Evolutionary conservation across 345 rosid species (phyloP), one percentile per base, ranked within the genome.

Genomic region (Brassica incana): DNA sequence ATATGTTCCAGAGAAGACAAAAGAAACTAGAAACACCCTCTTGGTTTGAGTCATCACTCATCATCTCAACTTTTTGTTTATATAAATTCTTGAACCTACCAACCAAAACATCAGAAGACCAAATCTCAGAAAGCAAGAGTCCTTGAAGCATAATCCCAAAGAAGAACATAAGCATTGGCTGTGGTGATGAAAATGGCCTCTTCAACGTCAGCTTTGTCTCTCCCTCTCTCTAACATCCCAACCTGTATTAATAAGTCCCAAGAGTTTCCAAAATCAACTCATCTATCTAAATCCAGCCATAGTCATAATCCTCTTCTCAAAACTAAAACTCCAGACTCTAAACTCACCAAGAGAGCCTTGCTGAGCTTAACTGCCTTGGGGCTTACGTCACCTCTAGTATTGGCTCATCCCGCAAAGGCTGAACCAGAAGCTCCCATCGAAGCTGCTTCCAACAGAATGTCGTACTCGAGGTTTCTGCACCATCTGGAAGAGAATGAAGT

Each of bases 381-480:
- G 11, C 77, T 85, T 56, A 25, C 79, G 30, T 81, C 75, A 62
- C 66, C 73, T 65, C 75, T 82, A 14, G 52, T 36, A 14, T 25
- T 70, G 69, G 65, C 63, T 56, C 77, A 50, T 63, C 82, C 88
- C n/a, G 89, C 86, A 30, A 85, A 75, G 56, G 86, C 91, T 52
- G 85, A 86, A 65, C 91, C 92, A 33, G 92, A 84, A 81, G 72
- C 72, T 82, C 95, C 90, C 5, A 52, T 59, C 1, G 84, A 83
- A 45, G 77, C 85, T 64, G 71, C 89, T 52, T 90, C 95, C 9
- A 89, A 63, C 54, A 83, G 87, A 80, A 67, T 88, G 78, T 86
- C 95, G 0, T 92, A 87, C 81, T 84, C 93, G 1, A 86, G 89
- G 72, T 92, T 92, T 80, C 65, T 89, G 81, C 78, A 78, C 78